Base-by-base conservation (phyloP, 2,329 filamentous ascomycete species). In the Phaeoacremonium minimum region DNA sequence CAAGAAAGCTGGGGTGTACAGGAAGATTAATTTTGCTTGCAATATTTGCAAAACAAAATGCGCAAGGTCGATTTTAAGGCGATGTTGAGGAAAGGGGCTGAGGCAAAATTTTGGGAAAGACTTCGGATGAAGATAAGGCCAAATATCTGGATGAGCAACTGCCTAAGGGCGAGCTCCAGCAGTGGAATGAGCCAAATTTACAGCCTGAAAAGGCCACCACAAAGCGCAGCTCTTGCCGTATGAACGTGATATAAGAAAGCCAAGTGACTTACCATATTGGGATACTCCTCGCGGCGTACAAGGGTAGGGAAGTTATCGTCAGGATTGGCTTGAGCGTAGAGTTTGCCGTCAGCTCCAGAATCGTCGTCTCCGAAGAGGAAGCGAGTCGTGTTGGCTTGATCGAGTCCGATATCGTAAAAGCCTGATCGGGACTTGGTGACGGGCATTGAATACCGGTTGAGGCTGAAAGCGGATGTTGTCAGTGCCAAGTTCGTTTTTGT, bases 401-500 rank as follows among this genome's bases (percentile, higher is more conserved):
- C 89, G 39, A 95, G 68, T 28, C 77, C 76, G 49, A 80, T 73
- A 46, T 83, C 80, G 53, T 84, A 80, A 50, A 80, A 65, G 44
- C 83, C 77, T 47, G 73, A 80, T 47, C 83, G 77, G 46, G 81
- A 78, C 42, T 76, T 75, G 32, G 85, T 87, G 35, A 91, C 85
- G 19, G 91, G 91, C 85, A 96, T 90, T 5, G 91, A 96, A 62
- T 95, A 95, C 46, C 91, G 85, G 58, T 95, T 94, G 42, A 83
- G 73, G 48, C 87, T 94, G 50, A 32, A 31, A n/a, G 22, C 9
- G 22, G 9, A 9, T n/a, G n/a, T 26, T 9, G 22, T 26, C 22
- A 26, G 22, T 26, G 22, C 9, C 22, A 26, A n/a, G 9, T 26
- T 9, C n/a, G n/a, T 26, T 26, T 26, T n/a, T n/a, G n/a, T n/a